Evolutionary conservation across 306 rosid species (phyloP), one percentile per base, ranked within the genome.

Genomic region (Malus sylvestris): DNA sequence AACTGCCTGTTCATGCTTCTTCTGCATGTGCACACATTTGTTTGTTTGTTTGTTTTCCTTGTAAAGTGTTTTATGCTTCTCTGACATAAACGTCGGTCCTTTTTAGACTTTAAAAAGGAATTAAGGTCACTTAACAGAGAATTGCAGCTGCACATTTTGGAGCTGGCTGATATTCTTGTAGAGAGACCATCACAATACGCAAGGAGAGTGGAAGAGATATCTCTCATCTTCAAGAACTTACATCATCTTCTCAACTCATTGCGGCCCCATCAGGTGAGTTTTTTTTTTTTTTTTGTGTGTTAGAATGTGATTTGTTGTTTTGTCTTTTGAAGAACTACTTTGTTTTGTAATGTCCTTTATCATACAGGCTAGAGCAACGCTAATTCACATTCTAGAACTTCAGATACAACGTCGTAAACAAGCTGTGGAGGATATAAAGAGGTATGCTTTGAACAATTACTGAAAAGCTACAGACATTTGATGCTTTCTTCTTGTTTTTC

Each of bases 121-220:
- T 78, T 94, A 86, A 92, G 95, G 80, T 80, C 92, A 32, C 96
- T 94, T 57, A 92, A 92, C 72, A 89, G 95, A 81, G 97, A 94
- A 65, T 80, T 94, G 82, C 96, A 81, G 83, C 91, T 86, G 67
- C 97, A 94, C 79, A 68, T 94, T 77, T 81, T 94, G 91, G 97
- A 94, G 87, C 97, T 94, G 18, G 95, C 98, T 44, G 98, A 94
- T 88, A 85, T 91, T 87, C 96, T 94, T 27, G 91, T 90, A 59
- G 93, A 91, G 88, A 87, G 95, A 74, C 97, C 98, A 58, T 94
- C 98, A 30, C 97, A 94, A 44, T 94, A 91, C 67, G 98, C 98
- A 0, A 91, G 97, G 87, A 87, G 93, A 80, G 96, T 94, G n/a
- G 97, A 94, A 85, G 98, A 94, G 55, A 86, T 94, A 83, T 94